Evolutionary conservation across 106 monocot genomes (phyloP).

Genomic region (Narthecium ossifragum): DNA sequence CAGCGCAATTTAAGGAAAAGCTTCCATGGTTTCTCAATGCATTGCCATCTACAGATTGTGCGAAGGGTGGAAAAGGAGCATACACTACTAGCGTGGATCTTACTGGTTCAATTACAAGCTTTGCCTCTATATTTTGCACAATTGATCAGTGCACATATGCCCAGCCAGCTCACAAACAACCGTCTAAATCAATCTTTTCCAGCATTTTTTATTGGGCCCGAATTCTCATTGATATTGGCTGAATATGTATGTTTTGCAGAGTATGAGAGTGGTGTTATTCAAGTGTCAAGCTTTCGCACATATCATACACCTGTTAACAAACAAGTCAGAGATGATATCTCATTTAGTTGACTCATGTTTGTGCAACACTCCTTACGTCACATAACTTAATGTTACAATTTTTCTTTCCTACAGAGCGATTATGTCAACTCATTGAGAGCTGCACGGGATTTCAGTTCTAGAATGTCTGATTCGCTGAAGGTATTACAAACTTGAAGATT

Average conservation of each 20-base stretch:
- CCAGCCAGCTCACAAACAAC: too few relatives aligned
- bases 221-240: not conserved
- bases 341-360: too few relatives aligned
- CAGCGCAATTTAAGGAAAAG: conserved; percentile 76
- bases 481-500: too few relatives aligned
- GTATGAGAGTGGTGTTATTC: conserved; percentile 69
- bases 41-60: conserved; percentile 86
- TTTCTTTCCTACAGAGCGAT: conserved; percentile 56
- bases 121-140: too few relatives aligned
- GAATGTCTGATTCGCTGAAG: conserved; percentile 81
- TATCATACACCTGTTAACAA: conserved; percentile 94
- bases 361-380: too few relatives aligned
- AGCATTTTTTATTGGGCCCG: too few relatives aligned
- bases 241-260: conserved; percentile 32
- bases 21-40: conserved; percentile 99
- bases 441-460: conserved; percentile 82
- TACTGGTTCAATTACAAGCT: too few relatives aligned
- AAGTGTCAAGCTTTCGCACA: conserved; percentile 89
- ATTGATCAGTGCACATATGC: too few relatives aligned
- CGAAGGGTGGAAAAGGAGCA: conserved; percentile 95
- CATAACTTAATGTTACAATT: too few relatives aligned
- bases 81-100: conserved; percentile 90
- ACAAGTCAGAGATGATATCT: conserved; percentile 50
- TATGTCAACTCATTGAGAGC: conserved; percentile 91
- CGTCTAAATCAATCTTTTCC: too few relatives aligned